Percentiles rank a stretch among this genome's conserved stretches.
phyloP scores from a whole-genome alignment of 306 rosid genomes.

The Castanea mollissima region DNA sequence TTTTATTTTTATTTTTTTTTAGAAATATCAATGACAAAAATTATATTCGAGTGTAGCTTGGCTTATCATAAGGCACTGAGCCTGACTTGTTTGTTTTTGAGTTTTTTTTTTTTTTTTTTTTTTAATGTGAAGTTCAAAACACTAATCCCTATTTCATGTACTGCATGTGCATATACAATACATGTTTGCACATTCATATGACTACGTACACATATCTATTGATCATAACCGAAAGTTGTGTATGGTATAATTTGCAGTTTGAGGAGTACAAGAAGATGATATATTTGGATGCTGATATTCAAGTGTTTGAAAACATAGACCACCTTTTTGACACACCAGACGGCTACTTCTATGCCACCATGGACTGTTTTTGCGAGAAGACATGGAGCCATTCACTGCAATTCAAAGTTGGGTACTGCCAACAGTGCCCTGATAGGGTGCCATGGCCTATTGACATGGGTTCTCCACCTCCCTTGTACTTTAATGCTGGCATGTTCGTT shows the following conservation, averaged over 20 bases:
- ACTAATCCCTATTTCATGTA: too few relatives aligned
- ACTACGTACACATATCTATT: too few relatives aligned
- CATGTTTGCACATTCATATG: background rate
- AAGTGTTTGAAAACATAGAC: constrained; percentile 61
- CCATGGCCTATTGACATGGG: constrained; percentile 52
- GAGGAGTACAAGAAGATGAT: constrained; percentile 63
- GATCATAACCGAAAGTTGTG: too few relatives aligned
- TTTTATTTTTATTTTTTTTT: too few relatives aligned
- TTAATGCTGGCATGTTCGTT: constrained; percentile 73
- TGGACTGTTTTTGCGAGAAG: constrained; percentile 70
- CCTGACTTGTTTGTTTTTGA: too few relatives aligned
- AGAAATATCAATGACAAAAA: too few relatives aligned
- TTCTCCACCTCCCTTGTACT: constrained; percentile 50
- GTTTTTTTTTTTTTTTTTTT: too few relatives aligned
- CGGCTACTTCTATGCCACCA: constrained; percentile 58
- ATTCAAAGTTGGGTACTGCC: constrained; percentile 56
- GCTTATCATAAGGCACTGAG: too few relatives aligned
- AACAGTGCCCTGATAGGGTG: constrained; percentile 58
- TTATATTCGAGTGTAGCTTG: too few relatives aligned
- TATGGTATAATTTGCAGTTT: constrained; percentile 31
- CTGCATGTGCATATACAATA: background rate
- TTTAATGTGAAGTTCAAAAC: too few relatives aligned
- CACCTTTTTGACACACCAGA: constrained; percentile 43
- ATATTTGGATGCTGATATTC: constrained; percentile 70
- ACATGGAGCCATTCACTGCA: constrained; percentile 59